phyloP scores from a whole-genome alignment of 495 filamentous ascomycete species.

The Penicillium bialowiezense region DNA sequence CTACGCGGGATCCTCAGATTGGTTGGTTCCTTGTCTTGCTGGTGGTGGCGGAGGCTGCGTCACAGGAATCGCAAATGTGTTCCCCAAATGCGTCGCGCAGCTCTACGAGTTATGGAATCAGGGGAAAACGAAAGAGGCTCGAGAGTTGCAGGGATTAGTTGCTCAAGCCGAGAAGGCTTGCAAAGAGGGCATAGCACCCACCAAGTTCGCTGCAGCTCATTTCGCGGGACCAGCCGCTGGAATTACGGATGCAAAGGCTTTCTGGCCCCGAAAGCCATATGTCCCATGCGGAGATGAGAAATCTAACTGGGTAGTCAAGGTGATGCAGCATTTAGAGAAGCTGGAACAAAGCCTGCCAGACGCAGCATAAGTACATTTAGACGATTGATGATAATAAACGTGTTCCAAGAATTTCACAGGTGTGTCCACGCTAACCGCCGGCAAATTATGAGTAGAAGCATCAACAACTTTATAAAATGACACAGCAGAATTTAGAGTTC shows the following conservation, averaged over 20 bases:
- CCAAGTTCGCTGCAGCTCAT: slow-evolving; percentile 56
- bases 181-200: slow-evolving; percentile 67
- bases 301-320: slow-evolving; percentile 22
- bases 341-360: slow-evolving; percentile 23
- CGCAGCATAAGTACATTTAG: slow-evolving; percentile 2
- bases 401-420: too few species aligned
- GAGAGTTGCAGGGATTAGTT: slow-evolving; percentile 67
- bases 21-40: slow-evolving; percentile 49
- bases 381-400: too few species aligned
- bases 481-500: too few species aligned
- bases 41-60: slow-evolving; percentile 61
- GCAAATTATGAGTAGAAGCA: too few species aligned
- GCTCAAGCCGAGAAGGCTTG: slow-evolving; percentile 77
- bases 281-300: slow-evolving; percentile 17
- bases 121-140: slow-evolving; percentile 61
- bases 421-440: too few species aligned
- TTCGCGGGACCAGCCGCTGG: slow-evolving; percentile 23
- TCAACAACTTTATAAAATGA: too few species aligned
- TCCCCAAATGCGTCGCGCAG: slow-evolving; percentile 59
- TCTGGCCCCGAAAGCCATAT: slow-evolving; percentile 26
- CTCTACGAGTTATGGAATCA: slow-evolving; percentile 60
- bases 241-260: slow-evolving; percentile 14
- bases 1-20: slow-evolving; percentile 63
- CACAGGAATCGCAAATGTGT: slow-evolving; percentile 63
- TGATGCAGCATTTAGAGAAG: slow-evolving; percentile 23